Evolutionary conservation across 2,329 filamentous ascomycete genomes (phyloP), one percentile per base, ranked within the genome.

Genomic region (Colletotrichum sp.): DNA sequence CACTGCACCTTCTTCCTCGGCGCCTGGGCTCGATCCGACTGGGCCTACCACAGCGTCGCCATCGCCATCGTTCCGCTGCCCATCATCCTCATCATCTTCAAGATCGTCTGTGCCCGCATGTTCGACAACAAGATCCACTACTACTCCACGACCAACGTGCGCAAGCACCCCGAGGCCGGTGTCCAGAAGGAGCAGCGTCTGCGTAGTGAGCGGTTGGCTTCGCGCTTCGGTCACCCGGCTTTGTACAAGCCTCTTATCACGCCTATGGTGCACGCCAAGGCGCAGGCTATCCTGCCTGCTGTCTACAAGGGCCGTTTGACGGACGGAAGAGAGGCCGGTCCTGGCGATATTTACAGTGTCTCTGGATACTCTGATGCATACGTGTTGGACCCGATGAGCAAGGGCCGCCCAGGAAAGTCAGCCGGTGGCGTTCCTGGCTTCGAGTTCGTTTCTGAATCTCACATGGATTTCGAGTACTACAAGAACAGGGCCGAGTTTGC

Each of bases 191-290:
- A 91, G 70, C 85, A 87, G 68, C 87, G 88, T 18, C 82, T 88
- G 83, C 91, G 90, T 80, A 93, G 85, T 82, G 96, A 94, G 84
- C 94, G 91, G 80, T 90, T 96, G 71, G 94, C 91, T 76, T 92
- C 92, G 28, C 91, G 95, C 30, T 99, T 98, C 82, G 96, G 96
- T 3, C 95, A 99, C 83, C 97, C 96, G 2, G 96, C 95, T 6
- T 89, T 99, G 18, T 98, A 97, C 87, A 95, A 94, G 84, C 94
- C 95, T 5, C 89, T 99, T 24, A 96, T 96, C 80, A 98, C 96
- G 0, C 96, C 96, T 4, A 98, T 99, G 96, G 96, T 99, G 5
- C 94, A 98, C 80, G 94, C 95, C 70, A 98, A 95, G 85, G 95
- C 95, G 4, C 95, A 97, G 81, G 96, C 97, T 75, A 90, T 97